A percentile compares a stretch with the other conserved stretches of the same genome.
Conservation (phyloP, 257 asterid species). For the Henckelia pumila region DNA sequence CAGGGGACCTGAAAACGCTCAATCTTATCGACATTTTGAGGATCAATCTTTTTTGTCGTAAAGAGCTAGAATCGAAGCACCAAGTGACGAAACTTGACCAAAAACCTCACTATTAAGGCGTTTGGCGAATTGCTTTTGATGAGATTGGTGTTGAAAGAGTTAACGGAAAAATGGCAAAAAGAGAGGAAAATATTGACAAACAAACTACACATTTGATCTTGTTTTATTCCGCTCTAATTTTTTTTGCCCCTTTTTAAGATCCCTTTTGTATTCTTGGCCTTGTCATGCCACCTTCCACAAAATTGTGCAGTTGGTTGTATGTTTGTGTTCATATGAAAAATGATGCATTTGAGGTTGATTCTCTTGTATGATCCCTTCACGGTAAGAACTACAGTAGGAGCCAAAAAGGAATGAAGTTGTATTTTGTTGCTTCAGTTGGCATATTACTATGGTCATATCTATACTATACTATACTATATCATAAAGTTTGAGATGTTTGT, state of each 20-base stretch:
- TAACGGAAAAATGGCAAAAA: no score
- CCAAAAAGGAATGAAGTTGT: not conserved
- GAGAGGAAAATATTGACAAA: not conserved
- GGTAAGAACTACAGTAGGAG: not conserved
- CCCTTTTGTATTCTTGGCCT: not conserved
- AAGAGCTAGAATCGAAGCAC: not conserved
- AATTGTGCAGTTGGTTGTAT: not conserved
- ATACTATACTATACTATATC: no score
- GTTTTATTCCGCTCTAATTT: no score
- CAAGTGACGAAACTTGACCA: not conserved
- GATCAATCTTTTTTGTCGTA: not conserved
- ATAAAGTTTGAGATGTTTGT: no score
- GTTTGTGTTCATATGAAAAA: not conserved
- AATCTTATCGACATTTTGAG: constrained; percentile 22
- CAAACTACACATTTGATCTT: not conserved
- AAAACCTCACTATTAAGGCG: not conserved
- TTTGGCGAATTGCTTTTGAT: not conserved
- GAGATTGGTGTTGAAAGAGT: not conserved
- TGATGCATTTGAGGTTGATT: not conserved
- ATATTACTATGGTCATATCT: not conserved
- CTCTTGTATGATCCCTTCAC: not conserved
- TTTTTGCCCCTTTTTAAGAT: not conserved
- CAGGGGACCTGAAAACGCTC: constrained; percentile 50
- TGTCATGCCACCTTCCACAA: not conserved
- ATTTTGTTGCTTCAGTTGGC: not conserved